Evolutionary conservation across 2,329 filamentous ascomycete genomes (phyloP).

Genomic region (Monosporascus sp.): DNA sequence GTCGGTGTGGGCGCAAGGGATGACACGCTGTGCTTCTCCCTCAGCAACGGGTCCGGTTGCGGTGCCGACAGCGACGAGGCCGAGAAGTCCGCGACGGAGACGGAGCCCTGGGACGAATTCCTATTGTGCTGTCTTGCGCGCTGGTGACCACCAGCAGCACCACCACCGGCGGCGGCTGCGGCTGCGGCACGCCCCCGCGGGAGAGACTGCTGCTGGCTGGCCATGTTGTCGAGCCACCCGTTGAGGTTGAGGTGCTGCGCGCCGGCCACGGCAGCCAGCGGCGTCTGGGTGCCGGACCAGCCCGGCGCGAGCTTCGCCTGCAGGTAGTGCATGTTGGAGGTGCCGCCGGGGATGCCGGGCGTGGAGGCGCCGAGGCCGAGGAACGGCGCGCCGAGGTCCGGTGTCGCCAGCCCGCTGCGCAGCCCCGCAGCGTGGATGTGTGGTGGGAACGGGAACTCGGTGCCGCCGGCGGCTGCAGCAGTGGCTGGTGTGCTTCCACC

Average conservation of each 20-base stretch:
- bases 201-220: constrained; percentile 8
- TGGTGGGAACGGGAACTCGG: constrained; percentile 26
- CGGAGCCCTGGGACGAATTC: constrained; percentile 41
- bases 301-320: constrained; percentile 68
- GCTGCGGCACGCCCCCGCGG: background rate
- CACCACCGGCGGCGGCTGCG: background rate
- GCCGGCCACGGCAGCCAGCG: constrained; percentile 72
- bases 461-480: constrained; percentile 13
- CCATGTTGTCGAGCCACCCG: constrained; percentile 36
- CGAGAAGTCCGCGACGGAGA: constrained; percentile 37
- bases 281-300: constrained; percentile 71
- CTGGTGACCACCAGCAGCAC: background rate
- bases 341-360: constrained; percentile 62
- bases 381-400: constrained; percentile 51
- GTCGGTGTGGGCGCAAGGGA: constrained; percentile 52
- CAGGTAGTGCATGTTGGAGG: constrained; percentile 76
- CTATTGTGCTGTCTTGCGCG: constrained; percentile 29
- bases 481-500: constrained; percentile 11
- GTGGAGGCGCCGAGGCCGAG: constrained; percentile 48
- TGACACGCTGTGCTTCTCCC: constrained; percentile 58
- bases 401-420: constrained; percentile 25
- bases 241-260: constrained; percentile 55
- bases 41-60: constrained; percentile 37
- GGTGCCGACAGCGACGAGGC: constrained; percentile 21
- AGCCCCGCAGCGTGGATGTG: constrained; percentile 34